Conservation (phyloP, 805 yeast genomes). For the Candida quercuum region DNA sequence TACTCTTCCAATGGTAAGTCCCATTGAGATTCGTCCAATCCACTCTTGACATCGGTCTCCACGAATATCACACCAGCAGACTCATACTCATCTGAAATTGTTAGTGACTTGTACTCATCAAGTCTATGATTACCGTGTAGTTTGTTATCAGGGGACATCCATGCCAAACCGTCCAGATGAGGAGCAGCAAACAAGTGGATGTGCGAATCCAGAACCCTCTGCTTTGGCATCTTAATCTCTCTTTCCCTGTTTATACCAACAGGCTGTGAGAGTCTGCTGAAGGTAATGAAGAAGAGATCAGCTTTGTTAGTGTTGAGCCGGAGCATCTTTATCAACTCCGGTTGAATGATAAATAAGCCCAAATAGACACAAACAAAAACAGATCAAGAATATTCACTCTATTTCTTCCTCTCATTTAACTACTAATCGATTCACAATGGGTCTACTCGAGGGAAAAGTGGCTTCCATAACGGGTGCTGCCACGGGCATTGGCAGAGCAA, state of each 20-base stretch:
- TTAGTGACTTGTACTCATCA: slow-evolving; percentile 5
- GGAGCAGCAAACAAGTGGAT: slow-evolving; percentile 15
- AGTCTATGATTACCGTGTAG: slow-evolving; percentile 9
- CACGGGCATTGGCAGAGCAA: slow-evolving; percentile 41
- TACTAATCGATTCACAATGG: not conserved
- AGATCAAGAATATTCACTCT: not conserved
- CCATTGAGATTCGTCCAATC: slow-evolving; percentile 10
- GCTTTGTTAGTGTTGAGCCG: not conserved
- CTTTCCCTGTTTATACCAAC: not conserved
- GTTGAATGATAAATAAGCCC: no score
- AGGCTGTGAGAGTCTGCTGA: no score
- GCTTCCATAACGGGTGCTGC: slow-evolving; percentile 41
- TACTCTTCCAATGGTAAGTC: slow-evolving; percentile 11
- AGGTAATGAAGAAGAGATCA: no score
- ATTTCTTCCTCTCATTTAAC: not conserved
- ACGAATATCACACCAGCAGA: slow-evolving; percentile 12
- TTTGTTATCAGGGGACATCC: slow-evolving; percentile 12
- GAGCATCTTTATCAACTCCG: no score
- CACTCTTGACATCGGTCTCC: slow-evolving; percentile 15
- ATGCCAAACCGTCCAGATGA: slow-evolving; percentile 8
- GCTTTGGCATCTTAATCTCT: not conserved
- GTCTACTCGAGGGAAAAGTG: slow-evolving; percentile 28
- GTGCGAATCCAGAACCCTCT: slow-evolving; percentile 15
- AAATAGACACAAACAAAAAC: not conserved
- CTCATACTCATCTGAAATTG: not conserved